phyloP scores from a whole-genome alignment of 306 rosid genomes.

The Vigna hirtella region DNA sequence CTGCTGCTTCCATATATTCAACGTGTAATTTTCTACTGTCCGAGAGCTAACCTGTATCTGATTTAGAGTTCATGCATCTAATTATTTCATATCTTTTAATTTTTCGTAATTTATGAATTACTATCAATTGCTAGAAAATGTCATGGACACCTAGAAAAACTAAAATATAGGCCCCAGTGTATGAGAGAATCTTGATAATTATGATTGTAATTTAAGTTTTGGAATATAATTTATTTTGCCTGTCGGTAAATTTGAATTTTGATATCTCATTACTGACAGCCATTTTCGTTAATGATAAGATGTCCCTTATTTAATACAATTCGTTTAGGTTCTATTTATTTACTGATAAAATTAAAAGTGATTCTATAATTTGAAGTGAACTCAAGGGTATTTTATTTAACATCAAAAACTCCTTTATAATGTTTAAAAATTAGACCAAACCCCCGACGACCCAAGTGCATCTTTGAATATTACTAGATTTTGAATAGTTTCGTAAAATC shows the following conservation, averaged over 20 bases:
- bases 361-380: no score
- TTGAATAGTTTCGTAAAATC: no score
- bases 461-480: no score
- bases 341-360: no score
- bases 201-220: slow-evolving; percentile 51
- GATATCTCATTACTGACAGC: not conserved
- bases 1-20: slow-evolving; percentile 96
- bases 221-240: slow-evolving; percentile 2
- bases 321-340: no score
- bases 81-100: slow-evolving; percentile 21
- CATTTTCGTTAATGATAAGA: not conserved
- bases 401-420: no score
- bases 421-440: no score
- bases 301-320: no score
- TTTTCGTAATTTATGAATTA: not conserved
- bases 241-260: not conserved
- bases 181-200: slow-evolving; percentile 23
- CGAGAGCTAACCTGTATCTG: slow-evolving; percentile 59
- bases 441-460: no score
- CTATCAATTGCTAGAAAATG: slow-evolving; percentile 16
- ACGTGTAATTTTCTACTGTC: slow-evolving; percentile 82
- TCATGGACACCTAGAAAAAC: slow-evolving; percentile 39
- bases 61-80: slow-evolving; percentile 31
- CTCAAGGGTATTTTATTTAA: no score
- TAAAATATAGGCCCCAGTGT: slow-evolving; percentile 30